These are phyloP conservation scores for Cantharellus cinnabarinus DNA, from an alignment of 768 basidiomycete genomes.

Conservation along the genomic window DNA sequence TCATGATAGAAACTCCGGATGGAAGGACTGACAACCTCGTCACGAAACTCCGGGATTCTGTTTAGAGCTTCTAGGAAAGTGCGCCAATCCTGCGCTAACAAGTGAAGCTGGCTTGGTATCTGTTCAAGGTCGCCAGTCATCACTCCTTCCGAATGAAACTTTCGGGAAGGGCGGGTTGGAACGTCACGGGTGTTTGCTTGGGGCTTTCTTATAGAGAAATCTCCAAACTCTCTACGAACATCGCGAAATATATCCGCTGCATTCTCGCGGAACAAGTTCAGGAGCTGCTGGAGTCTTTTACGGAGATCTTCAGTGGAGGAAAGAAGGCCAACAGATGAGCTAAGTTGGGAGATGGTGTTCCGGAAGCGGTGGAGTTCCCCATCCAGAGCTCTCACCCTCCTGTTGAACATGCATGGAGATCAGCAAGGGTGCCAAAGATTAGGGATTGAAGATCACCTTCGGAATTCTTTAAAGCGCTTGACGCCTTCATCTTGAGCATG, in stretches of 20 bases:
- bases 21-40: slow-evolving; percentile 49
- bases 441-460: no score
- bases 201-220: neutral
- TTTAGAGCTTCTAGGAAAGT: neutral
- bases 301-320: slow-evolving; percentile 55
- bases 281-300: slow-evolving; percentile 44
- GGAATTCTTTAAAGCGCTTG: no score
- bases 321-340: slow-evolving; percentile 56
- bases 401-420: no score
- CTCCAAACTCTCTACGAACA: neutral
- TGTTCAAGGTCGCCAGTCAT: neutral
- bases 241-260: slow-evolving; percentile 27
- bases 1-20: slow-evolving; percentile 50
- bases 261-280: slow-evolving; percentile 53
- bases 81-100: neutral
- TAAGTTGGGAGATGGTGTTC: slow-evolving; percentile 54
- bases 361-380: slow-evolving; percentile 59
- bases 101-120: neutral
- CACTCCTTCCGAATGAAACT: neutral
- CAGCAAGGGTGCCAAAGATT: no score
- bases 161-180: no score
- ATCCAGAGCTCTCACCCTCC: slow-evolving; percentile 20
- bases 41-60: slow-evolving; percentile 14
- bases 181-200: neutral
- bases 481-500: no score